phyloP scores from a whole-genome alignment of 352 stramenopile genomes.

The Blastocystis sp. region DNA sequence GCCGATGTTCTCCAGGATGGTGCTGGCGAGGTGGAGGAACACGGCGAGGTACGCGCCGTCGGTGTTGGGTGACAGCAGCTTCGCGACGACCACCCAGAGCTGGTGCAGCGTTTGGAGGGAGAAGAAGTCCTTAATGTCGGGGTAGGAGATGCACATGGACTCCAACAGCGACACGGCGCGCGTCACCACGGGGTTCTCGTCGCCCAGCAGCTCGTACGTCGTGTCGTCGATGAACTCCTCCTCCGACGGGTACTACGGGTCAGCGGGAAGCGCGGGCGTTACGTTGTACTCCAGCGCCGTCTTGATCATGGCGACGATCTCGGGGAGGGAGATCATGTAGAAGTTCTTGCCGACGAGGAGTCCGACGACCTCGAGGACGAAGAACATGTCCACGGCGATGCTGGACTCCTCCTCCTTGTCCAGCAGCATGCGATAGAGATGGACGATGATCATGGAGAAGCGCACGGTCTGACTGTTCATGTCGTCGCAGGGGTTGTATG shows the following conservation, averaged over 20 bases:
- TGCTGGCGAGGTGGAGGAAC: constrained; percentile 8
- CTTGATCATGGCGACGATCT: background rate
- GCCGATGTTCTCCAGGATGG: background rate
- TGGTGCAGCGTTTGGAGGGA: background rate
- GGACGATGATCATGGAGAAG: constrained; percentile 2
- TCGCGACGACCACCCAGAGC: background rate
- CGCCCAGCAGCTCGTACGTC: background rate
- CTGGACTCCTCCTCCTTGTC: constrained; percentile 7
- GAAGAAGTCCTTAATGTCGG: background rate
- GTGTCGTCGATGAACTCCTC: constrained; percentile 48
- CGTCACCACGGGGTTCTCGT: background rate
- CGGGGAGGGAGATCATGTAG: background rate
- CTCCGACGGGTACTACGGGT: background rate
- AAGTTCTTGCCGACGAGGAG: constrained; percentile 1
- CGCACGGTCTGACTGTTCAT: constrained; percentile 1
- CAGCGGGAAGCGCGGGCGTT: background rate
- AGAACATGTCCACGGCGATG: constrained; percentile 23
- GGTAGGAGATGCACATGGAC: background rate
- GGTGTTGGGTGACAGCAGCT: background rate
- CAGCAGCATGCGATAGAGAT: constrained; percentile 2
- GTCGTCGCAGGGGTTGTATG: background rate
- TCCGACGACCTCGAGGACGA: constrained; percentile 12
- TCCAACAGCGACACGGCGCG: constrained; percentile 8
- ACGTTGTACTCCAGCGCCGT: constrained; percentile 44
- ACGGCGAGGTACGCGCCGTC: constrained; percentile 34